Base-by-base conservation (phyloP, 345 rosid genomes). In the Arabidopsis suecica region DNA sequence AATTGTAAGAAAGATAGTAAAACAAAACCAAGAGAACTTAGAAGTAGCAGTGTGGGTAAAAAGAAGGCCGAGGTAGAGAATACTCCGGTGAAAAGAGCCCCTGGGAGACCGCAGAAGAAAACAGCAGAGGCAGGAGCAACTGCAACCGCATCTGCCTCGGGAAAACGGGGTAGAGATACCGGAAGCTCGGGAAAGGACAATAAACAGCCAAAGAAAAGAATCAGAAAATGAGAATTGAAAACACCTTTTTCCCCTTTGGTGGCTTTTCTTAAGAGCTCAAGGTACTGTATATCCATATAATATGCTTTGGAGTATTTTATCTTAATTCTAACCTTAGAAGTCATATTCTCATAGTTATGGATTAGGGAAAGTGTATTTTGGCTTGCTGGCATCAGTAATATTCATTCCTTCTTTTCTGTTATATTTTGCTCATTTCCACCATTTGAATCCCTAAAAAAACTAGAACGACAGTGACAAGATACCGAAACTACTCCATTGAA, bases 41-140 rank as follows among this genome's bases (percentile, higher is more conserved):
- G 80, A 76, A 88, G 68, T 72, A 81, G 54, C 76, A 78, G 5
- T 22, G 67, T 50, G 13, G 73, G 79, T 32, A 78, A 64, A 32
- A 81, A 51, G 75, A 78, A 67, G 73, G 81, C 55, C 45, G 69
- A 73, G 77, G 84, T 78, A 78, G 87, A 81, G 62, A 74, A 13
- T 5, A 80, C 79, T 50, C 81, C 81, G 1, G 63, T 66, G 13
- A 90, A 82, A 73, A 74, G 75, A 72, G 68, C 69, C 36, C 67
- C 59, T 1, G 91, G 88, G 14, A 84, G 89, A 78, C 88, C 86
- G 14, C 77, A 83, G 58, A 87, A 82, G 85, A 88, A 80, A 75
- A 76, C 59, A 0, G 69, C 68, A 2, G 80, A 78, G 77, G 56
- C 77, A 1, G 42, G 11, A 14, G 72, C 73, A 18, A 65, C 63